These are phyloP conservation scores for Exophiala oligosperma DNA, from an alignment of 2,329 filamentous ascomycete genomes.

Conservation along the genomic window DNA sequence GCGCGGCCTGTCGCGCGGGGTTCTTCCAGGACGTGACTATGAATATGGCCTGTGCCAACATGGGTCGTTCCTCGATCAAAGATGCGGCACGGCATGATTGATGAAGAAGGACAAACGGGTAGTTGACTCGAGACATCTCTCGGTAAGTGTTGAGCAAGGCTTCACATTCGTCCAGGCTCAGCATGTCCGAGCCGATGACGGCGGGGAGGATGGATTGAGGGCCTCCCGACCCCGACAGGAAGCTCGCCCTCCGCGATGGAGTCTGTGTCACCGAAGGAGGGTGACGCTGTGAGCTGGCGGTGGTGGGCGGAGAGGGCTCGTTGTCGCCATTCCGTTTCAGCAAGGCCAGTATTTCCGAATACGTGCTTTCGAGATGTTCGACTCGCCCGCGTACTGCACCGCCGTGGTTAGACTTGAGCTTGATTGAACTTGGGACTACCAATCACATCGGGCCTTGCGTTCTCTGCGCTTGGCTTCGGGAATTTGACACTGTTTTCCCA, in stretches of 20 bases:
- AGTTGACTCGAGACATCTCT: conserved; percentile 9
- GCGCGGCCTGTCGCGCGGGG: conserved; percentile 4
- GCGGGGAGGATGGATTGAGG: background rate
- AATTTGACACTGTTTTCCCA: conserved; percentile 16
- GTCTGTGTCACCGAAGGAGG: background rate
- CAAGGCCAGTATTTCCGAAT: conserved; percentile 17
- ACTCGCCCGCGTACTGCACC: conserved; percentile 16
- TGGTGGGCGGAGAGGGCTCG: background rate
- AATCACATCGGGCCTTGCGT: conserved; percentile 14
- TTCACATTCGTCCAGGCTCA: conserved; percentile 16
- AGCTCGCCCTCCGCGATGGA: background rate
- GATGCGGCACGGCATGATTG: conserved; percentile 9
- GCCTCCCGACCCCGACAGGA: background rate
- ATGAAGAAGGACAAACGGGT: conserved; percentile 17
- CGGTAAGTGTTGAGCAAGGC: conserved; percentile 13
- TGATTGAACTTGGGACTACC: background rate
- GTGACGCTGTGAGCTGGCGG: background rate
- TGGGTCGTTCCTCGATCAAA: conserved; percentile 14
- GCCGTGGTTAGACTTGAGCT: background rate
- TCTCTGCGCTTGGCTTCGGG: conserved; percentile 21
- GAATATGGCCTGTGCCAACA: conserved; percentile 17
- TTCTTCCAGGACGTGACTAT: conserved; percentile 15
- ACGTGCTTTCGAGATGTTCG: conserved; percentile 19
- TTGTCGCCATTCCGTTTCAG: conserved; percentile 3
- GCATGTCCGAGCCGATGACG: background rate